Conservation (phyloP, 2,329 filamentous ascomycete species). For the Sarocladiaceae sp. region DNA sequence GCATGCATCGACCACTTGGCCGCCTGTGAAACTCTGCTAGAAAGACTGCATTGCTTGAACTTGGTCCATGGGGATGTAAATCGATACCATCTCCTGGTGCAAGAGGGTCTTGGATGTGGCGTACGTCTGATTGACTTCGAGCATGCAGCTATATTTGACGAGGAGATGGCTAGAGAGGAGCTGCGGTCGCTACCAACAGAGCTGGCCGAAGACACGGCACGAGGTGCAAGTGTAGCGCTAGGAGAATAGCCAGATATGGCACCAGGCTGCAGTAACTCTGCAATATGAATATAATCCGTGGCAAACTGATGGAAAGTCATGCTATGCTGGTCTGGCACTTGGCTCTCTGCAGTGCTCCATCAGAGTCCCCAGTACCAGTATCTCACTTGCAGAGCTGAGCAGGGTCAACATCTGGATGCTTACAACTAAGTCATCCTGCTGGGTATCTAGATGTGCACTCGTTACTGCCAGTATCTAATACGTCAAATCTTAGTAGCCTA, state of each 20-base stretch:
- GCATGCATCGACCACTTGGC: conserved; percentile 8
- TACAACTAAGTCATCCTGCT: too few relatives aligned
- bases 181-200: conserved; percentile 7
- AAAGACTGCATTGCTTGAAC: conserved; percentile 7
- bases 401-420: too few relatives aligned
- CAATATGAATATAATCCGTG: too few relatives aligned
- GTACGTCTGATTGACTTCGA: conserved; percentile 10
- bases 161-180: conserved; percentile 5
- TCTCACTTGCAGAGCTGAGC: too few relatives aligned
- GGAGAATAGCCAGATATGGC: background rate
- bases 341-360: too few relatives aligned
- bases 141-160: conserved; percentile 3
- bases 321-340: too few relatives aligned
- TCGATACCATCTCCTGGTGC: conserved; percentile 9
- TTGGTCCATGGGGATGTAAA: conserved; percentile 12
- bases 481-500: too few relatives aligned
- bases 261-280: background rate
- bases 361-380: too few relatives aligned
- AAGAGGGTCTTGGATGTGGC: conserved; percentile 1
- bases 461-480: too few relatives aligned
- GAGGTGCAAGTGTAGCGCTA: background rate
- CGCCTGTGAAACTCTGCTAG: conserved; percentile 1
- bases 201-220: conserved; percentile 10
- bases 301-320: too few relatives aligned
- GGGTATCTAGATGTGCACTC: too few relatives aligned